phyloP scores from a whole-genome alignment of 2,329 filamentous ascomycete genomes.

The Talaromyces pinophilus region DNA sequence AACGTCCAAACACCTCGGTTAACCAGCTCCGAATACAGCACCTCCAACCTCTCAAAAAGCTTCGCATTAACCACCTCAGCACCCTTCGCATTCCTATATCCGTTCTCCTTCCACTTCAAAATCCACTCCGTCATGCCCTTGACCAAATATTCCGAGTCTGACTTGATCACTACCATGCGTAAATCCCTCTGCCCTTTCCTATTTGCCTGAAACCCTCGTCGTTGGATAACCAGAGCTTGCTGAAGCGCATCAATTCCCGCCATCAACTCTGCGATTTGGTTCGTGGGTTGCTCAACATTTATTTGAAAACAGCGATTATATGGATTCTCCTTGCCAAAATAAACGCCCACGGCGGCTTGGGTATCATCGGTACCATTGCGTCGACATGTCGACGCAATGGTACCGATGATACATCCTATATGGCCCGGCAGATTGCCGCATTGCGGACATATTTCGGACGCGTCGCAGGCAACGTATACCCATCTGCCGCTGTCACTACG shows the following conservation, averaged over 20 bases:
- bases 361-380: neutral
- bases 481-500: neutral
- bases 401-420: neutral
- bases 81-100: constrained; percentile 31
- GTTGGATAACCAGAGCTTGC: neutral
- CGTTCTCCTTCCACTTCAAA: constrained; percentile 35
- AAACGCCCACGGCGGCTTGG: neutral
- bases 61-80: constrained; percentile 25
- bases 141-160: constrained; percentile 40
- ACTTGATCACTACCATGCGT: constrained; percentile 30
- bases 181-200: neutral
- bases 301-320: neutral
- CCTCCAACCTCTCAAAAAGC: neutral
- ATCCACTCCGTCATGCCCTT: constrained; percentile 36
- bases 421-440: neutral
- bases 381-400: neutral
- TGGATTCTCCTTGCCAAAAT: neutral
- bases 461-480: constrained; percentile 6
- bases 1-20: too few species aligned
- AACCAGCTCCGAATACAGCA: neutral
- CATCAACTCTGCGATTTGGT: neutral
- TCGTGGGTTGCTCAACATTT: neutral
- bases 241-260: neutral
- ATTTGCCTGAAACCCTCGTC: neutral
- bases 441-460: neutral